Evolutionary conservation across 208 protist genomes (phyloP), one percentile per base, ranked within the genome.

Genomic region (Leishmania gerbilli): DNA sequence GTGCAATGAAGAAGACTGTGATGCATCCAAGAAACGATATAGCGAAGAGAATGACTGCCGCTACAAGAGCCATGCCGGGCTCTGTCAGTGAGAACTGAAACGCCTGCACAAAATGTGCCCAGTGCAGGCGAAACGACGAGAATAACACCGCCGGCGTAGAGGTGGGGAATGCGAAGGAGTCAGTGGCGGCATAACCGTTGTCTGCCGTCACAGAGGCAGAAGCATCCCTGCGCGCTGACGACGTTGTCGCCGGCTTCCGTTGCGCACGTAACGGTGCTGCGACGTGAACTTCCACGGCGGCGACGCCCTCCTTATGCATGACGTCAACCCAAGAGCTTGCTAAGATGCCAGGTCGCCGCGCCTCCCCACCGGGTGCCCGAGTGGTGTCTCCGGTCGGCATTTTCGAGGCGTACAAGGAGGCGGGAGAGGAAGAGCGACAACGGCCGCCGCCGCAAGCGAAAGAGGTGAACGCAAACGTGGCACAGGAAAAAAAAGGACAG

Each of bases 61-160:
- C 56, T 40, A 79, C 77, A 62, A 85, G 77, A 3, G 82, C 71
- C 82, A 85, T 85, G 5, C 82, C 82, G 31, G 60, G 71, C 62
- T 85, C 82, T 17, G 82, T 71, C 77, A 85, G 27, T 6, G 77
- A 24, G 45, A 74, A 81, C 40, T 81, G 77, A 49, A 81, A 81
- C 3, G 72, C 82, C 72, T 81, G 77, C 51, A 68, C 77, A 0
- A 68, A n/a, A 47, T 34, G 8, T 9, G 40, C 75, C n/a, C 37
- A 27, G 34, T 60, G 64, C 24, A 24, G 6, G 13, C 42, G 75
- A 69, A 47, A n/a, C 45, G 24, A 53, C n/a, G 75, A 79, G 56
- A 42, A n/a, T 21, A 17, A 13, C 27, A 13, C 21, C 24, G 34
- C 71, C 47, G n/a, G 6, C 7, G 53, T 47, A n/a, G 51, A 76